Evolutionary conservation across 192 early-diverging fungal genomes (phyloP), one percentile per base, ranked within the genome.

Genomic region (Entomortierella chlamydospora): DNA sequence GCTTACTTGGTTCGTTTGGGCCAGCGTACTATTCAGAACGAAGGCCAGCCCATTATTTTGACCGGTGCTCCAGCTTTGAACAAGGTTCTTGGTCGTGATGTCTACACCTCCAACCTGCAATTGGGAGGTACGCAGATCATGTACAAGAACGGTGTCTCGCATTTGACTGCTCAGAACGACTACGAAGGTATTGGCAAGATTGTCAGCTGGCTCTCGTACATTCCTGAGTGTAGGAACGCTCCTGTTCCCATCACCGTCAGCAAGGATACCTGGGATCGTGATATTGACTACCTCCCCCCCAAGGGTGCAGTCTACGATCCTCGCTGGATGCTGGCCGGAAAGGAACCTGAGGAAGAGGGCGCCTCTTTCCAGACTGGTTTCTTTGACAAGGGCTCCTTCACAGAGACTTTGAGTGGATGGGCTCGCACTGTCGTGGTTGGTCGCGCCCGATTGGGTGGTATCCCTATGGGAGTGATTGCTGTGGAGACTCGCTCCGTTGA

Each of bases 121-220:
- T 87, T 99, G 28, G 98, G 98, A 61, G 98, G 98, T 53, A 98
- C 97, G 28, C 96, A 97, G 84, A 98, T 99, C 84, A 99, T 99
- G 98, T 95, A 93, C 89, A 94, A 94, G 86, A 99, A 99, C 86
- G 98, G 98, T 64, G 95, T 99, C 7, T 98, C 98, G 17, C 97
- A 99, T 72, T 84, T 98, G 82, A 95, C 95, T 4, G 97, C 95
- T 28, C 90, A 96, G 66, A 97, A 99, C 83, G 96, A 98, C 77
- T 92, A 98, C 69, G 88, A 92, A 60, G 97, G 96, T 72, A 94
- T 99, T 58, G 81, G 86, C 65, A 93, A 98, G 87, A 95, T 98
- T 68, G 78, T 97, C 55, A 91, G 93, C 81, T 99, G 98, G 98
- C 83, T 99, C 49, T 87, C 93, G 25, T 99, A 93, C 81, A 90